These are phyloP conservation scores for Sclerotinia sclerotiorum DNA, from an alignment of 2,329 filamentous ascomycete genomes.

Conservation along the genomic window DNA sequence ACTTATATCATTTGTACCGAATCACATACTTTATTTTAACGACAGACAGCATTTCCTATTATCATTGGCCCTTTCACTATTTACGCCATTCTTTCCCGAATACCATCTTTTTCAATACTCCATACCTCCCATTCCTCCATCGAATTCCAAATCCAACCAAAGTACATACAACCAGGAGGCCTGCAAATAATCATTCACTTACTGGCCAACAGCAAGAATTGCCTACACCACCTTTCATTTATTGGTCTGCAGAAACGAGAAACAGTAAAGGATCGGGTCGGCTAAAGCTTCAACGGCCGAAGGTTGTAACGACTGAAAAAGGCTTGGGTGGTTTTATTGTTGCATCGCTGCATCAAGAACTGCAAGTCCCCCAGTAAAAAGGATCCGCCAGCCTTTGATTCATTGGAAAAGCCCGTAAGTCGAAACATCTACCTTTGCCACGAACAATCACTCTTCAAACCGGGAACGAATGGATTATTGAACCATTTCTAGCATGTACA, in stretches of 20 bases:
- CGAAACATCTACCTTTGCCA: constrained; percentile 29
- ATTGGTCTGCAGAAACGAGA: constrained; percentile 24
- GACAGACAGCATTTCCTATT: not conserved
- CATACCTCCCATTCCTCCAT: not conserved
- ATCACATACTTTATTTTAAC: not conserved
- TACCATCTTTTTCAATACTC: not conserved
- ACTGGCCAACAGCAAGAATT: constrained; percentile 2
- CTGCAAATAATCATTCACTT: constrained; percentile 8
- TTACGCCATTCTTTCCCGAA: not conserved
- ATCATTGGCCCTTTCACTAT: not conserved
- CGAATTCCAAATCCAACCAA: not conserved
- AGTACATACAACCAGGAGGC: constrained; percentile 5
- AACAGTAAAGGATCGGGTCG: constrained; percentile 27
- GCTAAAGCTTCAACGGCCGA: constrained; percentile 32
- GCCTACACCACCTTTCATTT: constrained; percentile 18
- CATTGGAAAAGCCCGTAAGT: constrained; percentile 37
- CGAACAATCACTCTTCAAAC: constrained; percentile 28
- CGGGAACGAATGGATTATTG: constrained; percentile 32
- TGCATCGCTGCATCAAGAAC: constrained; percentile 32
- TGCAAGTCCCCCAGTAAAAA: constrained; percentile 34
- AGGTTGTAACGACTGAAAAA: constrained; percentile 32
- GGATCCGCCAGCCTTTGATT: constrained; percentile 31
- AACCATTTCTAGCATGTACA: constrained; percentile 36
- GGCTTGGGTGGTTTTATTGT: constrained; percentile 24
- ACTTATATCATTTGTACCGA: too few relatives aligned